phyloP scores from a whole-genome alignment of 305 asterid genomes.

The Withania somnifera region DNA sequence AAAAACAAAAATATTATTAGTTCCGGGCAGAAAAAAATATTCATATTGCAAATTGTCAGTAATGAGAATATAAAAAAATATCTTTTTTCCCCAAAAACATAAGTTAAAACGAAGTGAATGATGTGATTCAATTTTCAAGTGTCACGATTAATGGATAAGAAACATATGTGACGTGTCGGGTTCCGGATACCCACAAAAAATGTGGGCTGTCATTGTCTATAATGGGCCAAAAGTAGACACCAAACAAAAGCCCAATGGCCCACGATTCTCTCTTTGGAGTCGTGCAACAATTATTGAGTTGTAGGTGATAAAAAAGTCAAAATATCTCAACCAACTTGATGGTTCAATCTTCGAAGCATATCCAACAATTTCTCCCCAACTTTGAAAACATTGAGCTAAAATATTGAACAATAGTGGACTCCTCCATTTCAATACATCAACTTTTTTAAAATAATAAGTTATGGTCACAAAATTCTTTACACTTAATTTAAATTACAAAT shows the following conservation, averaged over 20 bases:
- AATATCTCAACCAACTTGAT: slow-evolving; percentile 7
- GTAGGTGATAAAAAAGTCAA: slow-evolving; percentile 6
- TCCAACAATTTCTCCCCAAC: not conserved
- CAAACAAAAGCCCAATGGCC: not conserved
- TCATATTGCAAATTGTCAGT: not conserved
- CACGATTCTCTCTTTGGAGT: not conserved
- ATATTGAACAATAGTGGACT: not conserved
- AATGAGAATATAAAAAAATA: not conserved
- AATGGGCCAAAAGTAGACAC: not conserved
- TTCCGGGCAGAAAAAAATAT: not conserved
- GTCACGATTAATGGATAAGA: not conserved
- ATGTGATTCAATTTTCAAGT: not conserved
- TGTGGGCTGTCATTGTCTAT: not conserved
- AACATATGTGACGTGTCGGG: not conserved
- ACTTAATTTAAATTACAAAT: too few relatives aligned
- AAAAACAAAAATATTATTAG: too few relatives aligned
- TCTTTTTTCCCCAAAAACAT: not conserved
- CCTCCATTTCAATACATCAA: not conserved
- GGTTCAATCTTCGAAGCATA: not conserved
- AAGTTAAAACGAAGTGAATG: too few relatives aligned
- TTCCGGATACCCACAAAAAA: not conserved
- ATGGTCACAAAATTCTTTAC: too few relatives aligned
- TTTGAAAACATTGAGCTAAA: not conserved
- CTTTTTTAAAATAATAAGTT: not conserved
- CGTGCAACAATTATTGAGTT: not conserved